Base-by-base conservation (phyloP, 78 protist genomes). In the Polysphondylium violaceum region DNA sequence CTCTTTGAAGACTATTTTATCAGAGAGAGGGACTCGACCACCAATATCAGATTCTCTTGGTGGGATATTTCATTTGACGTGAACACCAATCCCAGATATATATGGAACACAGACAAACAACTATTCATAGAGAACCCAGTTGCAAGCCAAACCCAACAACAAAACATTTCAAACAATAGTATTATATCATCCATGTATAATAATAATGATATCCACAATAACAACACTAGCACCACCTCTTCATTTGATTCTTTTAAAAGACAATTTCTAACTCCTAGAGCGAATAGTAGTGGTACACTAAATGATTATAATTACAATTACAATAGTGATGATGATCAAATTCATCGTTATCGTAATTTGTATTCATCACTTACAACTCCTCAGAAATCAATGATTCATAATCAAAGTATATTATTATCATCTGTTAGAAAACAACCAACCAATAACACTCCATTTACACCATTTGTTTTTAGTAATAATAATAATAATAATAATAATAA, bases 1-100 rank as follows among this genome's bases (percentile, higher is more conserved):
- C 14, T 81, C 11, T 69, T 51, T 36, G 14, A 21, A 38, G 41
- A 40, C 21, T 12, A 21, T 29, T 81, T 81, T 81, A 55, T 47
- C 19, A 55, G 78, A 14, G 74, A 81, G 36, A 73, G 90, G 17
- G 78, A 81, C 7, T 64, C 72, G 36, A 68, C 90, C 8, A 11
- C 53, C 2, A 69, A 69, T 40, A 61, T 81, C 17, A 50, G 90
- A 67, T 81, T 81, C 43, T 38, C 90, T 16, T 81, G 90, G 90
- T 81, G 90, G 90, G 90, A 81, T 31, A 81, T 81, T 8, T 67
- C 90, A 23, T 68, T 68, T 59, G 90, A 81, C 43, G 61, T 58
- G 23, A 21, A 59, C 38, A 76, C 90, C 36, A 67, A 81, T 27
- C 78, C 78, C 3, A 81, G 47, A 31, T 81, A 27, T 40, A 12